Base-by-base conservation (phyloP, 768 basidiomycete species). In the Termitomyces titanicus region DNA sequence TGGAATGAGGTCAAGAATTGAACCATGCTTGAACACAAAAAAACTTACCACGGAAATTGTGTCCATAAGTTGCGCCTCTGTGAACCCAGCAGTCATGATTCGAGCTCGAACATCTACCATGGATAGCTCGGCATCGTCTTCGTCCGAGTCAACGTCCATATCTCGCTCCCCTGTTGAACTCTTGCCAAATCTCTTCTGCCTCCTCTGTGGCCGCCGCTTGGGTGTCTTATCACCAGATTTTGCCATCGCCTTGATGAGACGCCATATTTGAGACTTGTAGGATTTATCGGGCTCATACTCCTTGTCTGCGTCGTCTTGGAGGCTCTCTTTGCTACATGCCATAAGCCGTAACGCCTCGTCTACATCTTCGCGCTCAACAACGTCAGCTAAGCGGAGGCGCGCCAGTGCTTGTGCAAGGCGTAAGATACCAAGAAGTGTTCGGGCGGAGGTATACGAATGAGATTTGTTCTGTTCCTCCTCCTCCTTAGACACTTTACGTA, bases 271-370 rank as follows among this genome's bases (percentile, higher is more conserved):
- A 68, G 88, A 91, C 56, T 84, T 78, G 48, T 81, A 78, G 20
- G 94, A 92, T 60, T 83, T 82, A 66, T 99, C 96, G 4, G 77
- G 76, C 33, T 88, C 88, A 27, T 74, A 72, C 33, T 84, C 87
- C 42, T 79, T 78, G 40, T 88, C 87, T 18, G 84, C 82, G 11
- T 92, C 92, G 43, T 95, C 92, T 52, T 85, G 78, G 62, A 99
- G 74, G 64, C 88, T 92, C 65, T 92, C 89, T 70, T 98, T 99
- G 73, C 90, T 93, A 62, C 91, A 93, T 56, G 94, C 93, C 95
- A 99, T 98, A 57, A 99, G 75, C 37, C 97, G 86, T 58, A 99
- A 76, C 2, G 97, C 97, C 72, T 98, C 97, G 65, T 98, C 94
- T 12, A 99, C 94, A 66, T 99, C 97, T 37, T 81, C 79, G 53